phyloP scores from a whole-genome alignment of 441 rosid genomes.

The Pelargonium myrrhifolium region DNA sequence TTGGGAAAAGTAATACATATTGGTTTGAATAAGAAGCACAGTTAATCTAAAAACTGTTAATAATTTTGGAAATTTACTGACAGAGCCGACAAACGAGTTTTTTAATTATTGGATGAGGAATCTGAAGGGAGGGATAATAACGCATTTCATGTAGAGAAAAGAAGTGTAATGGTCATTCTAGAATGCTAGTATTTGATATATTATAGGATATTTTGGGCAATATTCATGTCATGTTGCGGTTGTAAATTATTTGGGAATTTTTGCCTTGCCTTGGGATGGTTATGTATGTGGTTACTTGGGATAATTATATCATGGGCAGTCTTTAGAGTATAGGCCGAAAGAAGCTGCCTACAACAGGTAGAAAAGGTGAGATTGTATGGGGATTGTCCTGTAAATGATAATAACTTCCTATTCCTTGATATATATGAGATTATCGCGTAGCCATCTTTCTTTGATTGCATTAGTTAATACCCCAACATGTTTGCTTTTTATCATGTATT shows the following conservation, averaged over 20 bases:
- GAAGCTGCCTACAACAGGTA: background rate
- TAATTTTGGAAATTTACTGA: background rate
- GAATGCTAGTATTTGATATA: background rate
- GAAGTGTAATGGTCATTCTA: background rate
- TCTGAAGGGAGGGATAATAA: background rate
- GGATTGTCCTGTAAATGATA: background rate
- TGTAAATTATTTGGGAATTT: background rate
- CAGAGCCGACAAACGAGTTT: background rate
- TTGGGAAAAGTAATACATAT: background rate
- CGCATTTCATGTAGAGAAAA: background rate
- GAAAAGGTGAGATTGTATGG: background rate
- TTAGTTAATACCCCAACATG: background rate
- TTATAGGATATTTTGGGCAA: background rate
- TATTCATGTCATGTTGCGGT: background rate
- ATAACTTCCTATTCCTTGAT: background rate
- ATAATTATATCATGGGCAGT: background rate
- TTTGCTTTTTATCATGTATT: background rate
- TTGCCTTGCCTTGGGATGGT: background rate
- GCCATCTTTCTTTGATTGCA: background rate
- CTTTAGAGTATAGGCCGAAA: background rate
- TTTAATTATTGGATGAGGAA: background rate
- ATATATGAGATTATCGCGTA: background rate
- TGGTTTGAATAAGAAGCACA: background rate
- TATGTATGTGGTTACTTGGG: background rate
- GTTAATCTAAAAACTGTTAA: background rate